Evolutionary conservation across 78 protist genomes (phyloP).

Genomic region (Creolimax fragrantissima): DNA sequence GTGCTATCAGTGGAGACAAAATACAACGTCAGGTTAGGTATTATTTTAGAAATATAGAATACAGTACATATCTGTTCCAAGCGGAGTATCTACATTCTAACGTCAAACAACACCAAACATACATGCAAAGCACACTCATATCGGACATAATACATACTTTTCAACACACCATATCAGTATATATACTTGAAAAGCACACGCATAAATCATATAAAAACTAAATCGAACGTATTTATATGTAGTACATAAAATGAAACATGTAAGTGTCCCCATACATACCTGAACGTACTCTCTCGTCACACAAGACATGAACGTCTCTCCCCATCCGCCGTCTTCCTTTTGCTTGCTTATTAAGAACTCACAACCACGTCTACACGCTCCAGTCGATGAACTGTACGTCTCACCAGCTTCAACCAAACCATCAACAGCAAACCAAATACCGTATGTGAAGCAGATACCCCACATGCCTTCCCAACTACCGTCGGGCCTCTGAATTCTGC

Average conservation of each 20-base stretch:
- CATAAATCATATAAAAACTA: no score
- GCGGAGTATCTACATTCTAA: neutral
- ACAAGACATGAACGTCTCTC: constrained; percentile 59
- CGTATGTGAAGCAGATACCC: constrained; percentile 89
- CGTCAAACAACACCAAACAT: neutral
- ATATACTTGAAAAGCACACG: no score
- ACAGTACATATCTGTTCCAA: neutral
- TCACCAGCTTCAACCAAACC: constrained; percentile 57
- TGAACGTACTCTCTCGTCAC: constrained; percentile 52
- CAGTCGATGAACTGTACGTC: constrained; percentile 9
- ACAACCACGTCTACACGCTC: constrained; percentile 36
- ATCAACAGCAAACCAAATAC: constrained; percentile 79
- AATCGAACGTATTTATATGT: no score
- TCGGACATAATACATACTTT: no score
- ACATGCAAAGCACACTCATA: neutral
- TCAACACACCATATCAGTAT: no score
- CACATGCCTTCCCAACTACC: constrained; percentile 73
- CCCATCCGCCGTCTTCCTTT: constrained; percentile 81
- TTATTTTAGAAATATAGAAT: neutral
- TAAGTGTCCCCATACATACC: constrained; percentile 11
- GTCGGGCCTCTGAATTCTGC: constrained; percentile 29
- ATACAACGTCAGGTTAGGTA: no score
- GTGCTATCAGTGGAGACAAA: no score
- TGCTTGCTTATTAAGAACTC: constrained; percentile 65
- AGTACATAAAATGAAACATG: no score